Evolutionary conservation across 2,329 filamentous ascomycete genomes (phyloP).

Genomic region (Penicillium sp.): DNA sequence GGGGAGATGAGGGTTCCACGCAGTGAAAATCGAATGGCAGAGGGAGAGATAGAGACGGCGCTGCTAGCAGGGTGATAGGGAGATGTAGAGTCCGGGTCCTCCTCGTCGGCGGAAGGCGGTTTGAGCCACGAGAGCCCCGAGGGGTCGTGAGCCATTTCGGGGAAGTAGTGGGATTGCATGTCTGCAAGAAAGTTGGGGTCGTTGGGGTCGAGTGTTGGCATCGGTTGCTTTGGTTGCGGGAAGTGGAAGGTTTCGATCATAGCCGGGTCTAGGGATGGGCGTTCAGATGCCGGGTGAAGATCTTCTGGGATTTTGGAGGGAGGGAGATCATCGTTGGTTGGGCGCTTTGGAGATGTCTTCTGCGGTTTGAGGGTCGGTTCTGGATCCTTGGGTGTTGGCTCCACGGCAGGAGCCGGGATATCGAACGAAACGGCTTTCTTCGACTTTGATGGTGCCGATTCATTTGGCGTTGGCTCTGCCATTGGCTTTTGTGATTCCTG

Average conservation of each 20-base stretch:
- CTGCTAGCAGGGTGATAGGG: conserved; percentile 79
- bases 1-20: conserved; percentile 78
- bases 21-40: conserved; percentile 86
- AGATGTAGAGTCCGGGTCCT: conserved; percentile 64
- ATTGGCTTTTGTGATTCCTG: conserved; percentile 4
- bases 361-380: conserved; percentile 4
- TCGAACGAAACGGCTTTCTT: conserved; percentile 35
- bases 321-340: conserved; percentile 34
- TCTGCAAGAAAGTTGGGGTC: conserved; percentile 80
- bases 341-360: conserved; percentile 1
- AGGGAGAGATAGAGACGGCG: conserved; percentile 63
- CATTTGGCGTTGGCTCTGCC: background rate
- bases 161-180: conserved; percentile 92
- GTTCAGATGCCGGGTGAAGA: conserved; percentile 41
- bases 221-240: conserved; percentile 47
- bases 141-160: conserved; percentile 79
- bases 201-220: conserved; percentile 76
- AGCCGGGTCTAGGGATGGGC: conserved; percentile 31
- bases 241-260: conserved; percentile 40
- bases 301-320: conserved; percentile 39
- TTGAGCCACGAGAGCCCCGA: conserved; percentile 89
- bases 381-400: conserved; percentile 1
- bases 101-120: conserved; percentile 64
- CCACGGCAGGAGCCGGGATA: conserved; percentile 9
- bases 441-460: conserved; percentile 13